Evolutionary conservation across 306 rosid genomes (phyloP).

Genomic region (Myrica gale): DNA sequence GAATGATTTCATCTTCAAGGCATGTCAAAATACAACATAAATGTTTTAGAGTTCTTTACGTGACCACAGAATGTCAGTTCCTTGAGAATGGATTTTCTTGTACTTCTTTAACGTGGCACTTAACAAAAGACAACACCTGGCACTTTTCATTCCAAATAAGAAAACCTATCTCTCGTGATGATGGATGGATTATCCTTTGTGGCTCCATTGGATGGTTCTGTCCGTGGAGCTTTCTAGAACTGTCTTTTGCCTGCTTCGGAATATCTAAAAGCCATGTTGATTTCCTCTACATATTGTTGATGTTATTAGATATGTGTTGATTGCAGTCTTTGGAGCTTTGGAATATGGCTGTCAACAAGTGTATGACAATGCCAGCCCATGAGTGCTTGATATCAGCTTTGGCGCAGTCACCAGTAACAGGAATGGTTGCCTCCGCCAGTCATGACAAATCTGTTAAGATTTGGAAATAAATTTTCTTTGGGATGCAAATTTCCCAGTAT

Average conservation of each 20-base stretch:
- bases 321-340: constrained; percentile 90
- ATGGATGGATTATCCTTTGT: neutral
- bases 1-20: neutral
- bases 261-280: constrained; percentile 1
- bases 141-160: neutral
- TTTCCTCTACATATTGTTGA: constrained; percentile 20
- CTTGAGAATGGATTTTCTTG: neutral
- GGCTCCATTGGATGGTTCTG: neutral
- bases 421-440: constrained; percentile 93
- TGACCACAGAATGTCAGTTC: neutral
- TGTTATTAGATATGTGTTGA: constrained; percentile 20
- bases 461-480: constrained; percentile 55
- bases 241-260: neutral
- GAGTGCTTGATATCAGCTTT: constrained; percentile 77
- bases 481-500: constrained; percentile 28
- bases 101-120: neutral
- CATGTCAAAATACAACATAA: neutral
- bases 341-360: constrained; percentile 75
- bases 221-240: too few relatives aligned
- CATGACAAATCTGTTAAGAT: constrained; percentile 84
- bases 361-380: constrained; percentile 75
- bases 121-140: neutral
- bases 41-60: neutral
- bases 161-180: neutral
- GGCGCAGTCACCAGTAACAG: constrained; percentile 71